Evolutionary conservation across 805 yeast genomes (phyloP), one percentile per base, ranked within the genome.

Genomic region (Candida khao-thaluensis): DNA sequence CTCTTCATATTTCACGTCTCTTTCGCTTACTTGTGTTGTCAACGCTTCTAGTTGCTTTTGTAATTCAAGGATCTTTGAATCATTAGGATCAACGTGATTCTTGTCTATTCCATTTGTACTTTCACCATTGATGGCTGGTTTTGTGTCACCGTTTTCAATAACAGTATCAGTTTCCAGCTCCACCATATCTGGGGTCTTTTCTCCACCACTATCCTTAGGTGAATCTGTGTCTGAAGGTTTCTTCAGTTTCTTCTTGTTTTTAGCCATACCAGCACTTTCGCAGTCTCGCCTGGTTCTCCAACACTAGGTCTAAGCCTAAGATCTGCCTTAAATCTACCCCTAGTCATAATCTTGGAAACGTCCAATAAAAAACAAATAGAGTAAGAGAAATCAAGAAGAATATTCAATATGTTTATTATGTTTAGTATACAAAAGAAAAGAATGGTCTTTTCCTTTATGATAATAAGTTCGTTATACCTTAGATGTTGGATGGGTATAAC

Each of bases 401-500:
- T 17, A 6, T 34, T 16, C 37, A 35, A 35, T 35, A 32, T 31
- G 30, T 37, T 30, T 30, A 30, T 36, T 36, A 37, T 37, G 40
- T 35, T 35, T 37, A 37, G 30, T 37, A 37, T 37, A 37, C 40
- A 37, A 36, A 36, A 30, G 40, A 37, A 35, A 35, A 31, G 26
- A 12, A 14, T 14, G 12, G n/a, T 26, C 35, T 21, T 32, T 27
- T 35, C 42, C 47, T 40, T 43, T 43, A 43, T 43, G 47, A 43
- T 39, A 35, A 43, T 40, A 39, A 43, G 24, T 32, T 24, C 36
- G 23, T 33, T 14, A 33, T 33, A 22, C 29, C 29, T 85, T 91
- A 91, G 87, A 91, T 93, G 95, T 85, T 90, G 59, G 98, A 91
- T 79, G 99, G 99, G 86, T 91, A 91, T 76, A 91, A 90, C 95